Evolutionary conservation across 2,329 filamentous ascomycete species (phyloP), one percentile per base, ranked within the genome.

Genomic region (Chalaropsis thielavioides): DNA sequence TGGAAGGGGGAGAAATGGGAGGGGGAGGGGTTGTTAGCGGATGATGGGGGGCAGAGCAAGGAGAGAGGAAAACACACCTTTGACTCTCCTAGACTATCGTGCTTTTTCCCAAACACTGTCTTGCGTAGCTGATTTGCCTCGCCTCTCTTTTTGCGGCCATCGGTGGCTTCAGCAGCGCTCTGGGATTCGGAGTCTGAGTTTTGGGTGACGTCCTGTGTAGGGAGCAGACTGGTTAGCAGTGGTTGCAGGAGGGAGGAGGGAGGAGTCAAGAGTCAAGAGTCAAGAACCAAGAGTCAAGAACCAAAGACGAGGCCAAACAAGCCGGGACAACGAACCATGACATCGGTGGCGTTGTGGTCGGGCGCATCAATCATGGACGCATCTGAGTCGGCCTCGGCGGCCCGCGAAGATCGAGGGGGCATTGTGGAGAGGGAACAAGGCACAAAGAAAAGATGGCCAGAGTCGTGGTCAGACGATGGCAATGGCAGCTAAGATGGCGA

Each of bases 31-130:
- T n/a, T n/a, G n/a, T n/a, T n/a, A n/a, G n/a, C n/a, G n/a, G n/a
- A n/a, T n/a, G n/a, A n/a, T n/a, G n/a, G n/a, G n/a, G n/a, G n/a
- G n/a, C n/a, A n/a, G n/a, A n/a, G n/a, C 31, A 31, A 3, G 31
- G 31, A 31, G 11, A 24, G 38, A 68, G 38, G 69, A 61, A 67
- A 27, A 51, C 72, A 13, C 80, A 92, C 90, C 84, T 96, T 97
- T 61, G 89, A 95, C 73, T 95, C 90, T 72, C 92, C 91, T 7
- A 99, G 76, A 63, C 87, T 84, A 72, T 95, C 90, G 72, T 96
- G 94, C 75, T 99, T 96, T 80, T 90, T 95, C 72, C 91, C 92
- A 71, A 96, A 88, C 68, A 96, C 90, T 74, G 87, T 95, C 74
- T 95, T 89, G 65, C 94, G 88, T 72, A 97, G 81, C 75, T 95